Evolutionary conservation across 306 rosid species (phyloP).

Genomic region (Macrotyloma uniflorum): DNA sequence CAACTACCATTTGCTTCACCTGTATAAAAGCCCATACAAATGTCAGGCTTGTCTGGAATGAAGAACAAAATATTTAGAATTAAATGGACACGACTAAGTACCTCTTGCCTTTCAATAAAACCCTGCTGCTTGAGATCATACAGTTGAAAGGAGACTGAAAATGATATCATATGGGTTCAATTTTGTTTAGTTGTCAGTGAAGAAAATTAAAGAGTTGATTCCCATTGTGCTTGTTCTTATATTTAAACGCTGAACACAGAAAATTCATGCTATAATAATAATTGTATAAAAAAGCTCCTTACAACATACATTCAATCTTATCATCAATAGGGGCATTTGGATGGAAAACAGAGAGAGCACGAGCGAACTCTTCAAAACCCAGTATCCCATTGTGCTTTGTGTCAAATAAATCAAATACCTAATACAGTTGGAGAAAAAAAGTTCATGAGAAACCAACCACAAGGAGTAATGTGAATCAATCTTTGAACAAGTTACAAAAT

Average conservation of each 20-base stretch:
- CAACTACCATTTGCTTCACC: slow-evolving; percentile 99
- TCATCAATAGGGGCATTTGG: slow-evolving; percentile 97
- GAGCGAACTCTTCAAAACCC: slow-evolving; percentile 98
- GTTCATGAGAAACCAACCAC: slow-evolving; percentile 31
- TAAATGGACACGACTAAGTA: slow-evolving; percentile 32
- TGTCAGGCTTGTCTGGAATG: slow-evolving; percentile 8
- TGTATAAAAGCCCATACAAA: slow-evolving; percentile 33
- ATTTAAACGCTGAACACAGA: neutral
- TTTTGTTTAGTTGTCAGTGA: neutral
- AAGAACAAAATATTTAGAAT: neutral
- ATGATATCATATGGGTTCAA: slow-evolving; percentile 19
- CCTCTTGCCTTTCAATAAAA: slow-evolving; percentile 98
- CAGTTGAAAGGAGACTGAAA: slow-evolving; percentile 94
- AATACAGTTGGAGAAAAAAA: slow-evolving; percentile 16
- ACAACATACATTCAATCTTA: slow-evolving; percentile 85
- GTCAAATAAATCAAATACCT: slow-evolving; percentile 96
- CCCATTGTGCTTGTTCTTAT: neutral
- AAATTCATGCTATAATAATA: neutral
- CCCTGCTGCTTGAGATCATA: slow-evolving; percentile 99
- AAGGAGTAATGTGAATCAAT: slow-evolving; percentile 21
- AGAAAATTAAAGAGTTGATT: slow-evolving; percentile 23
- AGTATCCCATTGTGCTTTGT: slow-evolving; percentile 97
- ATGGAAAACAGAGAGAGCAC: slow-evolving; percentile 93
- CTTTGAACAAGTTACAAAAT: slow-evolving; percentile 16
- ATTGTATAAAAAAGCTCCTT: neutral